Percentiles rank a stretch among this genome's conserved stretches.
phyloP scores from a whole-genome alignment of 2,329 filamentous ascomycete genomes.

The Mycosphaerella arachidis region DNA sequence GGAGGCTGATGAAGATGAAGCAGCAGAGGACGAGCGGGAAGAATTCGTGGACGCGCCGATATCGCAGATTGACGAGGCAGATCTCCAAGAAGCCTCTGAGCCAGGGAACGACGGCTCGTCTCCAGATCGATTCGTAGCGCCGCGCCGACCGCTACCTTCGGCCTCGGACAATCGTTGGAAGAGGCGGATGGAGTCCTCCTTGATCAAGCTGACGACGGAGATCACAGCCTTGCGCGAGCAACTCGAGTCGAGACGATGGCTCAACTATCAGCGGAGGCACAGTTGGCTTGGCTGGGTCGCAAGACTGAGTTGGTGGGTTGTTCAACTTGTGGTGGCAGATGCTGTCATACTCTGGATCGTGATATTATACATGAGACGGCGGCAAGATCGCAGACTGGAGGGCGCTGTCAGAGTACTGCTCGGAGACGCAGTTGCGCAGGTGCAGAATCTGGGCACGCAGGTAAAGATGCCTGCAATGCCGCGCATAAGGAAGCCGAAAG shows the following conservation, averaged over 20 bases:
- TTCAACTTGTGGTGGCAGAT: constrained; percentile 73
- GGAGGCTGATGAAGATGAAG: constrained; percentile 50
- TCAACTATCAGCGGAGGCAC: constrained; percentile 60
- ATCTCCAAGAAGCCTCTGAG: constrained; percentile 21
- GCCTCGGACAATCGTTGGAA: constrained; percentile 61
- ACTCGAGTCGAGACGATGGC: constrained; percentile 70
- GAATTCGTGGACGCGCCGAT: constrained; percentile 49
- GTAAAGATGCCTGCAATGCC: constrained; percentile 33
- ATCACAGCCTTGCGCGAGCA: constrained; percentile 89
- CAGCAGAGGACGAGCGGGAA: constrained; percentile 38
- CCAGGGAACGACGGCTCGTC: constrained; percentile 11
- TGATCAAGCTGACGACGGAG: constrained; percentile 87
- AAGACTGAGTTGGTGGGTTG: constrained; percentile 63
- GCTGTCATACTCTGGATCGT: constrained; percentile 60
- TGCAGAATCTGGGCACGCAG: constrained; percentile 30
- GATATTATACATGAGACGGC: constrained; percentile 66
- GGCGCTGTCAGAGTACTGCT: constrained; percentile 66
- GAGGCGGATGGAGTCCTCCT: constrained; percentile 73
- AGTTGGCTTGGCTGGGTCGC: constrained; percentile 65
- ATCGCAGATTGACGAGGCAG: constrained; percentile 40
- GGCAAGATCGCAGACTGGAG: constrained; percentile 67
- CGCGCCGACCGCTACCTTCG: constrained; percentile 10
- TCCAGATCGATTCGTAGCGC: constrained; percentile 11
- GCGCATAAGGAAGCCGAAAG: constrained; percentile 19
- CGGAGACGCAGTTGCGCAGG: constrained; percentile 40